Conservation (phyloP, 192 early-diverging fungal genomes). For the Podila epigama region DNA sequence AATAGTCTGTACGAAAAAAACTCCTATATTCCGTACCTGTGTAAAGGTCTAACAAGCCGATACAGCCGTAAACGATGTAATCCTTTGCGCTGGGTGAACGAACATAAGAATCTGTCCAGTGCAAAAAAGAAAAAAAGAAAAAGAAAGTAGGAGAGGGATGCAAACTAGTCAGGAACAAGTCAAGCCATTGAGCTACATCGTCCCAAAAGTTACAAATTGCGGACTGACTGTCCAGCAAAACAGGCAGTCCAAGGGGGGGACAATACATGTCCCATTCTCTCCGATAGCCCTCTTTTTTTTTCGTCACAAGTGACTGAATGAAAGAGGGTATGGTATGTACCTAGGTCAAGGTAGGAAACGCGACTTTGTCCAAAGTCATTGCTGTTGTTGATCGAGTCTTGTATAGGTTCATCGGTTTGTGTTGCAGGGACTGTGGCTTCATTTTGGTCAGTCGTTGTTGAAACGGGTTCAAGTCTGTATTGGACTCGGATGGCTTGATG, state of each 20-base stretch:
- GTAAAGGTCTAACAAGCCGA: constrained; percentile 30
- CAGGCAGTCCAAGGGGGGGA: too few species aligned
- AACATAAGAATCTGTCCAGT: constrained; percentile 25
- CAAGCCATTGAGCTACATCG: not conserved
- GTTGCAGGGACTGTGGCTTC: not conserved
- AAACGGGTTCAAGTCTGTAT: not conserved
- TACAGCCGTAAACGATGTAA: constrained; percentile 42
- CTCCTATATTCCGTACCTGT: constrained; percentile 8
- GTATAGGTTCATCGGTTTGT: not conserved
- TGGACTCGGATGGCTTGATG: not conserved
- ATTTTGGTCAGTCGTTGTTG: not conserved
- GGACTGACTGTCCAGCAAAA: too few species aligned
- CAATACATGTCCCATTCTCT: too few species aligned
- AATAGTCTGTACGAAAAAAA: not conserved
- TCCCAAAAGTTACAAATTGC: too few species aligned
- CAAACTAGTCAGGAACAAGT: not conserved
- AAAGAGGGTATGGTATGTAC: too few species aligned
- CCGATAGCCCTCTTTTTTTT: too few species aligned
- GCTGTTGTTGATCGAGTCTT: too few species aligned
- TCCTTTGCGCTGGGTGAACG: constrained; percentile 18
- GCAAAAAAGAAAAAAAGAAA: too few species aligned
- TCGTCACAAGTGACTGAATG: too few species aligned
- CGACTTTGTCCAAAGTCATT: too few species aligned
- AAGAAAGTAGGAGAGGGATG: too few species aligned
- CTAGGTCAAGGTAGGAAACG: too few species aligned